These are phyloP conservation scores for Phytophthora nicotianae DNA, from an alignment of 352 stramenopile genomes.

Conservation along the genomic window DNA sequence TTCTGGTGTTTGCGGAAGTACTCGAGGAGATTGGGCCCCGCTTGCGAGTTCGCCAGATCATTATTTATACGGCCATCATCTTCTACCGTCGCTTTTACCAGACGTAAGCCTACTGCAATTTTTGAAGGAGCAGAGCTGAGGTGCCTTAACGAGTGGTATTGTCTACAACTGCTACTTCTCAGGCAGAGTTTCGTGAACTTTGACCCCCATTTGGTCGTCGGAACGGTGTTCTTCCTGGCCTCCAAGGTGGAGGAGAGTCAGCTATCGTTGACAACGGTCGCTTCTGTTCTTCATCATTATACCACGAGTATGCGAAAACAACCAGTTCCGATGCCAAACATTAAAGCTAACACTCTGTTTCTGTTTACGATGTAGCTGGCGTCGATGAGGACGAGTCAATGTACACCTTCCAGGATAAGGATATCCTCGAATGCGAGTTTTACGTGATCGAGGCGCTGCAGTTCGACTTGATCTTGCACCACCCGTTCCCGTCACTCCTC, in stretches of 20 bases:
- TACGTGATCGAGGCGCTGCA: constrained; percentile 89
- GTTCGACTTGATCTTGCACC: constrained; percentile 89
- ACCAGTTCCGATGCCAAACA: neutral
- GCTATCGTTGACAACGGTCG: constrained; percentile 76
- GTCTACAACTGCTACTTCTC: constrained; percentile 8
- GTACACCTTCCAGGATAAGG: constrained; percentile 90
- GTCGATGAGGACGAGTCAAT: constrained; percentile 88
- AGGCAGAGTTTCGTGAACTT: constrained; percentile 92
- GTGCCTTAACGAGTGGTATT: constrained; percentile 4
- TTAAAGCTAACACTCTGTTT: constrained; percentile 1
- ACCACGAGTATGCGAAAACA: constrained; percentile 65
- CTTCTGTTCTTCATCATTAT: constrained; percentile 85
- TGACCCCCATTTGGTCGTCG: constrained; percentile 84
- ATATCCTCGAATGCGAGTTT: constrained; percentile 92
- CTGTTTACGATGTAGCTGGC: constrained; percentile 44
- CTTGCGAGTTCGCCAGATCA: constrained; percentile 86
- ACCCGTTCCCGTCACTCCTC: constrained; percentile 84
- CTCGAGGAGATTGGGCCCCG: constrained; percentile 85
- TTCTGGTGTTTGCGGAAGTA: constrained; percentile 45
- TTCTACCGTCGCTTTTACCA: constrained; percentile 92
- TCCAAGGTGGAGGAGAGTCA: constrained; percentile 91
- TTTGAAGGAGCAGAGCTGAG: neutral
- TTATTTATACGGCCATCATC: constrained; percentile 91
- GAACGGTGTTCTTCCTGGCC: constrained; percentile 86
- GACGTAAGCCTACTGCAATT: constrained; percentile 45